These are phyloP conservation scores for Triadica sebifera DNA, from an alignment of 345 rosid genomes.

Conservation along the genomic window DNA sequence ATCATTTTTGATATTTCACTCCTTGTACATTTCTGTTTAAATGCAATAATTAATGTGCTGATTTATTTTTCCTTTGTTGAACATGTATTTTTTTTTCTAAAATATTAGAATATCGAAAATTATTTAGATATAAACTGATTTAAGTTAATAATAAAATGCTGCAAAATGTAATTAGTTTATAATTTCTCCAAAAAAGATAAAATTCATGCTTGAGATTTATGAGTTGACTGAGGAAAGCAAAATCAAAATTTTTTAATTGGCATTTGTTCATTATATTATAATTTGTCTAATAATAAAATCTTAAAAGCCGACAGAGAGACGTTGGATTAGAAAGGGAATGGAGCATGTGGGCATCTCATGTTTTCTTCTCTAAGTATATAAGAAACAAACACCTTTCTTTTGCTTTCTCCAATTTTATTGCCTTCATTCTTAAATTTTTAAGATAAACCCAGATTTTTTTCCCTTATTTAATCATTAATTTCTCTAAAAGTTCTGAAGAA, in stretches of 20 bases:
- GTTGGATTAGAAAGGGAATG: slow-evolving; percentile 46
- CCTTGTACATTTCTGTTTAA: too few species aligned
- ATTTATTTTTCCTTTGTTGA: too few species aligned
- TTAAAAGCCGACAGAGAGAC: slow-evolving; percentile 44
- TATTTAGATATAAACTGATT: too few species aligned
- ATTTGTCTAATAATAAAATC: neutral
- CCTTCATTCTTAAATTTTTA: slow-evolving; percentile 12
- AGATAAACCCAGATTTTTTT: slow-evolving; percentile 29
- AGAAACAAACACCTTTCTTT: neutral
- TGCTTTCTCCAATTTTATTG: slow-evolving; percentile 15
- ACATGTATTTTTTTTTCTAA: too few species aligned
- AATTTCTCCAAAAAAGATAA: too few species aligned
- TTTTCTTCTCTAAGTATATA: slow-evolving; percentile 16
- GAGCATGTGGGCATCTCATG: slow-evolving; percentile 54
- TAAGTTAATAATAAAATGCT: too few species aligned
- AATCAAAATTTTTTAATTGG: neutral
- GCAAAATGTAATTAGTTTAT: too few species aligned
- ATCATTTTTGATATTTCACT: too few species aligned
- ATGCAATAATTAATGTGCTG: too few species aligned
- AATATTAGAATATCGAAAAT: too few species aligned
- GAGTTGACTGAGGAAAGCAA: neutral
- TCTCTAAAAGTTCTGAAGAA: slow-evolving; percentile 15
- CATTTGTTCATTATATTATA: neutral
- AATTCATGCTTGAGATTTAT: neutral
- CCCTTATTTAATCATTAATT: slow-evolving; percentile 18